Evolutionary conservation across 2,329 filamentous ascomycete genomes (phyloP), one percentile per base, ranked within the genome.

Genomic region (Verticillium zaregamsianum): DNA sequence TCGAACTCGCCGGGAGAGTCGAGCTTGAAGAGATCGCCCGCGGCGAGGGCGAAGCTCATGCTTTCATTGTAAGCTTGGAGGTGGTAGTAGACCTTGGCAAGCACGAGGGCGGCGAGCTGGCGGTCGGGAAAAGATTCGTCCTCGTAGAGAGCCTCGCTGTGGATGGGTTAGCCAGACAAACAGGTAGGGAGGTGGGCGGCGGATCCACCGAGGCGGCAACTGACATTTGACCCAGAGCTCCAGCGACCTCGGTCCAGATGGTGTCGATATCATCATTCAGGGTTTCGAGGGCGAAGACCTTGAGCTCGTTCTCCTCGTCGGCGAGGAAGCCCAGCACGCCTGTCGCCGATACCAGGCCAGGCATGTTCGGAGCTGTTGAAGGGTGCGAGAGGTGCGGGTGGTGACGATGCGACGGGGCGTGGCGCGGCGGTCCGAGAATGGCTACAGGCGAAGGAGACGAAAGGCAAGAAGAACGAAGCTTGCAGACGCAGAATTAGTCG

Each of bases 61-160:
- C 94, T 97, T 81, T 99, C 95, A 74, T 97, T 95, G 82, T 99
- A 99, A 76, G 95, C 95, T 79, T 97, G 93, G 59, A 99, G 88
- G 74, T 99, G 95, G 74, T 98, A 99, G 81, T 98, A 99, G 68
- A 98, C 93, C 84, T 99, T 99, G 69, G 95, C 91, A 54, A 96
- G 90, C 60, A 99, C 93, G 58, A 99, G 85, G 60, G 95, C 95
- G 61, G 95, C 95, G 61, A 99, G 89, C 75, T 95, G 91, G 72
- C 94, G 92, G 76, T 99, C 91, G 57, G 93, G 91, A 72, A 99
- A 99, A 64, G 86, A 85, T 71, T 97, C 92, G 79, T 99, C 94
- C 84, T 99, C 95, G 78, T 96, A 99, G 58, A 99, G 87, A 61
- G 92, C 92, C 85, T 99, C 95, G 80, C 94, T 98, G 73, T 64